phyloP scores from a whole-genome alignment of 495 filamentous ascomycete species.

The Evernia prunastri region DNA sequence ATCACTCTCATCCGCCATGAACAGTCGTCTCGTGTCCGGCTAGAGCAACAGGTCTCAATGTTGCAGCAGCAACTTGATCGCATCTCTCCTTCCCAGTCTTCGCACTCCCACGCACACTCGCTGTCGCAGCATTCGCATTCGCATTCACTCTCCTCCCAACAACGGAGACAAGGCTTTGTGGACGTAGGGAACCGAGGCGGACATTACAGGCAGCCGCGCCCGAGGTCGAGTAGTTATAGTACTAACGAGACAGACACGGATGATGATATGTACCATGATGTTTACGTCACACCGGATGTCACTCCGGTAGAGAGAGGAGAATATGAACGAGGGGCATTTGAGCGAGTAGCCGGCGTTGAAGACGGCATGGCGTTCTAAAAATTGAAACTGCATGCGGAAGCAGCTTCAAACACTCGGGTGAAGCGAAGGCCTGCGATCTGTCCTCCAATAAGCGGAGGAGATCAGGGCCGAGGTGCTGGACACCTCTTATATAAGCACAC shows the following conservation, averaged over 20 bases:
- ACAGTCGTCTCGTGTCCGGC: slow-evolving; percentile 46
- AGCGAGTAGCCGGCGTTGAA: slow-evolving; percentile 20
- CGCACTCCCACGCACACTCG: slow-evolving; percentile 5
- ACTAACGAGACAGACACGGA: slow-evolving; percentile 29
- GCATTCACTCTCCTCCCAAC: slow-evolving; percentile 16
- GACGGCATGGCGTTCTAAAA: slow-evolving; percentile 27
- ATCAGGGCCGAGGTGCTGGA: slow-evolving; percentile 8
- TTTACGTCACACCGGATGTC: slow-evolving; percentile 26
- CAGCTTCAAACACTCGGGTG: neutral
- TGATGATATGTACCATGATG: slow-evolving; percentile 27
- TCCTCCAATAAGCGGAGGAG: neutral
- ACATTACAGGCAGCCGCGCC: slow-evolving; percentile 15
- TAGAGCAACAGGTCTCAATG: slow-evolving; percentile 46
- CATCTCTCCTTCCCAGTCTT: slow-evolving; percentile 25
- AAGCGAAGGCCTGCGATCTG: neutral
- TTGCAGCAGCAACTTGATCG: slow-evolving; percentile 47
- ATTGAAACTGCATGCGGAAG: neutral
- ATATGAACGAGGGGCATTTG: slow-evolving; percentile 24
- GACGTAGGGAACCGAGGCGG: slow-evolving; percentile 13
- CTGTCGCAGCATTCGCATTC: slow-evolving; percentile 17
- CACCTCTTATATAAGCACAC: slow-evolving; percentile 1
- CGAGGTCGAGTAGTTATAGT: slow-evolving; percentile 25
- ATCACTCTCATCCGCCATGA: slow-evolving; percentile 51
- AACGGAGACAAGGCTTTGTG: slow-evolving; percentile 20
- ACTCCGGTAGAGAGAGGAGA: slow-evolving; percentile 28